Conservation (phyloP, 495 filamentous ascomycete species). For the Aspergillus leporis region DNA sequence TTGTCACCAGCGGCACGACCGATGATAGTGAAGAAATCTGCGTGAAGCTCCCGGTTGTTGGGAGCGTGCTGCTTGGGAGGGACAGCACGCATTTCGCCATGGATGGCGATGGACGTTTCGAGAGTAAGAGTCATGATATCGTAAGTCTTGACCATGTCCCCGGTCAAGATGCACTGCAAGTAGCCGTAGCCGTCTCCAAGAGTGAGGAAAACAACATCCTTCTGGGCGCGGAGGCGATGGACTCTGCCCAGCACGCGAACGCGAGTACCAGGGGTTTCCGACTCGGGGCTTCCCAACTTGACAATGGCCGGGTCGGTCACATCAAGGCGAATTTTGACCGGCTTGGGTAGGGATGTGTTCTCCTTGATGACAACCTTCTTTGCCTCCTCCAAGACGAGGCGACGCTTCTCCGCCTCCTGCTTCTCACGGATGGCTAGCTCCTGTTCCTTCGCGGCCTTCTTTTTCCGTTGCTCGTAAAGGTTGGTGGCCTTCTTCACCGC, state of each 20-base stretch:
- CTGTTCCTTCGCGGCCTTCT: slow-evolving; percentile 72
- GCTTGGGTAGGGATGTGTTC: slow-evolving; percentile 75
- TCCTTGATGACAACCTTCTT: slow-evolving; percentile 84
- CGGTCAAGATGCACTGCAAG: slow-evolving; percentile 85
- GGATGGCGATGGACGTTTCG: slow-evolving; percentile 84
- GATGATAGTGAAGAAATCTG: slow-evolving; percentile 88
- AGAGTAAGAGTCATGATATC: slow-evolving; percentile 85
- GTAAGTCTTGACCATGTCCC: slow-evolving; percentile 85
- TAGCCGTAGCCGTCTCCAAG: slow-evolving; percentile 87
- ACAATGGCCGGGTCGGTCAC: slow-evolving; percentile 59
- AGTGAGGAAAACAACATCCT: slow-evolving; percentile 84
- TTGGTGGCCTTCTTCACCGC: slow-evolving; percentile 80
- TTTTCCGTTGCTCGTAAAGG: slow-evolving; percentile 70
- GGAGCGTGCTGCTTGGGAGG: slow-evolving; percentile 78
- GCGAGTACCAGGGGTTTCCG: slow-evolving; percentile 65
- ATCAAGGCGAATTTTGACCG: slow-evolving; percentile 72
- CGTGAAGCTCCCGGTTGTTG: slow-evolving; percentile 87
- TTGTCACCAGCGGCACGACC: slow-evolving; percentile 84
- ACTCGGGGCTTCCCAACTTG: slow-evolving; percentile 57
- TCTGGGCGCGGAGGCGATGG: slow-evolving; percentile 81
- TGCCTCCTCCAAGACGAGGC: slow-evolving; percentile 73
- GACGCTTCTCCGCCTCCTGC: slow-evolving; percentile 68
- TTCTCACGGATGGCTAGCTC: slow-evolving; percentile 67
- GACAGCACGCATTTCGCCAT: slow-evolving; percentile 85
- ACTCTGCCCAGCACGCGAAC: slow-evolving; percentile 85